phyloP scores from a whole-genome alignment of 257 asterid species.

The Solanum pinnatisectum region DNA sequence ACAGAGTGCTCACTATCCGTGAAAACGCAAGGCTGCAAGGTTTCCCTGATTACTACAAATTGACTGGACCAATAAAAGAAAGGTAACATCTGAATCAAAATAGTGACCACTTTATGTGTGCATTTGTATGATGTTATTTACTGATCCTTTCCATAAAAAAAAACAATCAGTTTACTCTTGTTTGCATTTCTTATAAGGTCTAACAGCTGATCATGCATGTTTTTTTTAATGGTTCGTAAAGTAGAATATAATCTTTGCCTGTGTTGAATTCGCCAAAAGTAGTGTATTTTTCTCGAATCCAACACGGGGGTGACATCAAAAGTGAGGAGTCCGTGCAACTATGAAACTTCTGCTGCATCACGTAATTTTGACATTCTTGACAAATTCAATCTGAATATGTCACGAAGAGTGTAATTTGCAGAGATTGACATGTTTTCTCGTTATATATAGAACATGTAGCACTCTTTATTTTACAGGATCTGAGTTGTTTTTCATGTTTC shows the following conservation, averaged over 20 bases:
- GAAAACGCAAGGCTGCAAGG: conserved; percentile 95
- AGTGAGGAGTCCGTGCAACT: no score
- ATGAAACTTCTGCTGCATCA: not conserved
- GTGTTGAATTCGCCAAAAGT: not conserved
- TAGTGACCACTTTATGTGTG: not conserved
- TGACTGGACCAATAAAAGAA: conserved; percentile 65
- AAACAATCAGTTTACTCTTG: no score
- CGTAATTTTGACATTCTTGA: not conserved
- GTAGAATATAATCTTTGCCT: not conserved
- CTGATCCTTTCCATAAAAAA: no score
- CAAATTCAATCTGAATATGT: no score
- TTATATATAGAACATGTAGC: not conserved
- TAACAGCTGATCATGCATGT: not conserved
- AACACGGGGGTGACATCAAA: no score
- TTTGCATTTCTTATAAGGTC: no score
- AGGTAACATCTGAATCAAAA: conserved; percentile 26
- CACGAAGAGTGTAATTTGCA: not conserved
- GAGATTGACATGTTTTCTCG: not conserved
- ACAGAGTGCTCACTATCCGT: conserved; percentile 73
- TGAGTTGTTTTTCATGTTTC: not conserved
- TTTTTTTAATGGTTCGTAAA: not conserved
- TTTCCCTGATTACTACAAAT: conserved; percentile 67
- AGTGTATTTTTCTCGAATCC: no score
- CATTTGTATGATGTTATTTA: not conserved
- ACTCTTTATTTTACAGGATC: not conserved